phyloP scores from a whole-genome alignment of 306 rosid species.

The Dalbergia cochinchinensis region DNA sequence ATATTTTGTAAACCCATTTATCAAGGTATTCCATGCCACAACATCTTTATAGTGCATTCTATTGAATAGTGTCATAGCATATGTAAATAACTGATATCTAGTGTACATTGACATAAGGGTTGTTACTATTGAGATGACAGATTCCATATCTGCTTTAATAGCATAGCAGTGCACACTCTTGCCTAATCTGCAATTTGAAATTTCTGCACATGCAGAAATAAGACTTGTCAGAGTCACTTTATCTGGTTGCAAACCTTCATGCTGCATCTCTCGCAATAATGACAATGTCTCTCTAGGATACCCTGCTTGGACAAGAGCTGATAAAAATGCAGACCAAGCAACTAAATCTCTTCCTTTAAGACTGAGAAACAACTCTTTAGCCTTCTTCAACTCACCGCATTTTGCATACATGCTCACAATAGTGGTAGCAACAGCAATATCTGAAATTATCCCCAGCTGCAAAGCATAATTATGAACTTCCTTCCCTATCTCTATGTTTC shows the following conservation, averaged over 20 bases:
- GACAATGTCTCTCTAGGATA: conserved; percentile 63
- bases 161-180: conserved; percentile 65
- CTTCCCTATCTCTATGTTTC: conserved; percentile 64
- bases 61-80: conserved; percentile 57
- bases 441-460: conserved; percentile 51
- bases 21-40: conserved; percentile 77
- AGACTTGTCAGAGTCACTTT: conserved; percentile 51
- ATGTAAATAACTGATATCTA: conserved; percentile 52
- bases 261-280: conserved; percentile 57
- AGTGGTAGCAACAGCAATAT: conserved; percentile 66
- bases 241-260: conserved; percentile 59
- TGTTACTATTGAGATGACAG: conserved; percentile 59
- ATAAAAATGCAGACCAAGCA: conserved; percentile 73
- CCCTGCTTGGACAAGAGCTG: conserved; percentile 69
- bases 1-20: conserved; percentile 60
- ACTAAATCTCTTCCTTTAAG: conserved; percentile 61
- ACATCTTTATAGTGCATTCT: conserved; percentile 62
- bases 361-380: conserved; percentile 58
- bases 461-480: conserved; percentile 59
- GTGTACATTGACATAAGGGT: conserved; percentile 70
- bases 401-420: conserved; percentile 69
- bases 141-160: conserved; percentile 56
- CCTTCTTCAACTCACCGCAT: conserved; percentile 68
- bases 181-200: conserved; percentile 57
- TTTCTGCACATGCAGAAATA: conserved; percentile 65